Evolutionary conservation across 306 rosid genomes (phyloP).

Genomic region (Lathyrus sativus): DNA sequence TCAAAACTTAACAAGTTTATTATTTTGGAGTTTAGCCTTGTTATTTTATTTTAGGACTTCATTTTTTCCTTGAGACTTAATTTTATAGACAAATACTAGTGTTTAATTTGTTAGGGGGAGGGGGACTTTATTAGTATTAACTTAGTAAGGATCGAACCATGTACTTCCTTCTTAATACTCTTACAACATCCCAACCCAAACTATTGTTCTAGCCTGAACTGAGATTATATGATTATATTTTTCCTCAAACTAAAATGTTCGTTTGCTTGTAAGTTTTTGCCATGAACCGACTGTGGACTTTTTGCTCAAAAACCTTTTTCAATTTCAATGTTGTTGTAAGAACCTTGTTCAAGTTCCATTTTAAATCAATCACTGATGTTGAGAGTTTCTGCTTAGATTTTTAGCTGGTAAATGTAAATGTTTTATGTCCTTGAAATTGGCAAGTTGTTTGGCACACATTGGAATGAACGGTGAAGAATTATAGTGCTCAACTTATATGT

Average conservation of each 20-base stretch:
- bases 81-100: neutral
- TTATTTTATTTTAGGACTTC: neutral
- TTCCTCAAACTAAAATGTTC: constrained; percentile 12
- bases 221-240: constrained; percentile 1
- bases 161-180: neutral
- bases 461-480: neutral
- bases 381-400: constrained; percentile 9
- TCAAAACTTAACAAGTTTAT: constrained; percentile 22
- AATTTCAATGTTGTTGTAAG: neutral
- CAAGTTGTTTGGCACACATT: constrained; percentile 6
- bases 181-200: neutral
- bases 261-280: constrained; percentile 13
- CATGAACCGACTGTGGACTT: constrained; percentile 1
- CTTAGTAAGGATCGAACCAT: neutral
- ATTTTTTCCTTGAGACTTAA: neutral
- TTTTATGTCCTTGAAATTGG: constrained; percentile 7
- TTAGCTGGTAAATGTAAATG: constrained; percentile 1
- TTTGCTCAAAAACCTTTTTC: neutral
- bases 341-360: neutral
- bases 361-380: neutral
- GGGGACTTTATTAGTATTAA: neutral
- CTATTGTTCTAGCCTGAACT: neutral
- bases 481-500: neutral
- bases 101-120: neutral
- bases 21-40: constrained; percentile 3